Conservation (phyloP, 202 grass and related monocot genomes). For the Setaria italica region DNA sequence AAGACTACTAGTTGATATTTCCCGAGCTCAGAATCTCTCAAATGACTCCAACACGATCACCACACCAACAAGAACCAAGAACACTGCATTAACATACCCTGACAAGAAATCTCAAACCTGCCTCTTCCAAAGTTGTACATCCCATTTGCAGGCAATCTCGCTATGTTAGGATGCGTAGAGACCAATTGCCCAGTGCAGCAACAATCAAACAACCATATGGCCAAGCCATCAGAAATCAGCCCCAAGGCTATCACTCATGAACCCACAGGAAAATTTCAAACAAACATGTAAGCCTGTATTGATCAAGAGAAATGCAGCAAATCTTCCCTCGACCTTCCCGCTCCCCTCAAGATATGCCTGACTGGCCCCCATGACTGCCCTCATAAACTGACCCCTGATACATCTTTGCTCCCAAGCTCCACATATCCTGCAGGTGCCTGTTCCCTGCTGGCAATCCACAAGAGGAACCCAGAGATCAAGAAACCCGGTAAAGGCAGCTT, state of each 20-base stretch:
- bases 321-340: slow-evolving; percentile 90
- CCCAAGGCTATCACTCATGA: slow-evolving; percentile 99
- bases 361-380: slow-evolving; percentile 69
- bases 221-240: slow-evolving; percentile 95
- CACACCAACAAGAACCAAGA: slow-evolving; percentile 83
- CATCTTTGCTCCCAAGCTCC: slow-evolving; percentile 63
- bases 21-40: slow-evolving; percentile 90
- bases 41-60: slow-evolving; percentile 90
- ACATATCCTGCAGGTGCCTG: slow-evolving; percentile 54
- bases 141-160: slow-evolving; percentile 87
- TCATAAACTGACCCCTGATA: slow-evolving; percentile 62
- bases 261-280: slow-evolving; percentile 82
- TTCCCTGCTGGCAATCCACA: slow-evolving; percentile 79
- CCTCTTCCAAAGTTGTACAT: slow-evolving; percentile 88
- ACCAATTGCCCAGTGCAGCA: slow-evolving; percentile 87
- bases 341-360: slow-evolving; percentile 86
- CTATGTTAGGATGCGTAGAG: slow-evolving; percentile 92
- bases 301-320: slow-evolving; percentile 81
- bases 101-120: slow-evolving; percentile 92
- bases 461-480: slow-evolving; percentile 68
- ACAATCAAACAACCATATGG: slow-evolving; percentile 98
- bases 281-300: slow-evolving; percentile 93
- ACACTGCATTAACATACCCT: slow-evolving; percentile 94
- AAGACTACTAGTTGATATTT: slow-evolving; percentile 93
- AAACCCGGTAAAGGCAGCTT: slow-evolving; percentile 79